Percentiles rank a stretch among this genome's conserved stretches.
These are phyloP conservation scores for Neurospora africana DNA, from an alignment of 495 filamentous ascomycete species.

Conservation along the genomic window DNA sequence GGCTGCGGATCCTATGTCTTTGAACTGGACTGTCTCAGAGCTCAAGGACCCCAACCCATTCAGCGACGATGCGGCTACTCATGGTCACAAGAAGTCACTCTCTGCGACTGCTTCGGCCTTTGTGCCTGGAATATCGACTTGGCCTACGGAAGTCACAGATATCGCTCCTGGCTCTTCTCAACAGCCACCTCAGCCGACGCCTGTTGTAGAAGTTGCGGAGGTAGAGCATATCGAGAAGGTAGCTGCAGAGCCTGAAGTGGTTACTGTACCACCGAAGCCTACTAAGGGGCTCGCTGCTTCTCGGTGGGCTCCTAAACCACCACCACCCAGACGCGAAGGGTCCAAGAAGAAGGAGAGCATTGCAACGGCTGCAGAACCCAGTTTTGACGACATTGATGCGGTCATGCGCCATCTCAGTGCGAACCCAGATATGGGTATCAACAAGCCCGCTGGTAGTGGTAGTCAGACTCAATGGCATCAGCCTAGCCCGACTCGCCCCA, in stretches of 20 bases:
- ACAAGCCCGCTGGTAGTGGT: conserved; percentile 40
- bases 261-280: conserved; percentile 4
- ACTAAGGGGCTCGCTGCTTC: conserved; percentile 24
- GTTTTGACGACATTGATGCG: conserved; percentile 73
- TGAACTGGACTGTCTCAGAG: conserved; percentile 35
- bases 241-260: background rate
- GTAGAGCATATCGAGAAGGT: conserved; percentile 9
- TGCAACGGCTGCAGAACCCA: conserved; percentile 31
- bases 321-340: background rate
- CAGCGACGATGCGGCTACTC: conserved; percentile 25
- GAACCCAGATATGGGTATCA: conserved; percentile 61
- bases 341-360: background rate
- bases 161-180: conserved; percentile 25
- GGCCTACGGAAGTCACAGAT: conserved; percentile 29
- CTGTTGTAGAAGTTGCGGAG: conserved; percentile 3
- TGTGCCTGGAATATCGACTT: conserved; percentile 44
- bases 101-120: conserved; percentile 62
- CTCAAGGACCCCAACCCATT: conserved; percentile 33
- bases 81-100: conserved; percentile 47
- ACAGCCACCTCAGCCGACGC: conserved; percentile 24
- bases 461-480: conserved; percentile 35
- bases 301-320: conserved; percentile 18
- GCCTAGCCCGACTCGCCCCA: conserved; percentile 26
- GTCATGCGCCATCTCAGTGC: conserved; percentile 75
- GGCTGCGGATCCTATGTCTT: conserved; percentile 27